Percentiles rank a stretch among this genome's conserved stretches.
Conservation (phyloP, 2,329 filamentous ascomycete species). For the Teratosphaeria destructans region DNA sequence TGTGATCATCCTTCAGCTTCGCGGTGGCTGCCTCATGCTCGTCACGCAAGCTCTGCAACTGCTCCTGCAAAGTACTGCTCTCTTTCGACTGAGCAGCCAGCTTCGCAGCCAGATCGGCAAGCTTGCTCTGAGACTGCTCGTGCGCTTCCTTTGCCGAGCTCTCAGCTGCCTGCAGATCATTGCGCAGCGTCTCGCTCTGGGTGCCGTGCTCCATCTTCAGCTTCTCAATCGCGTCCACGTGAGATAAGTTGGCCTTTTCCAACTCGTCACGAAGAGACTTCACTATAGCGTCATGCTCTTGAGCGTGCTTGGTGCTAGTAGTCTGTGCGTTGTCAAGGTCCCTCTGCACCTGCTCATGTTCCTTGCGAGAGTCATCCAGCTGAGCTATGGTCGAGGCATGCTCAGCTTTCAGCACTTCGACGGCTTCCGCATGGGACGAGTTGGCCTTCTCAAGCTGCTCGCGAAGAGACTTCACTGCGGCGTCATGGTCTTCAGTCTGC, state of each 20-base stretch:
- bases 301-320: not conserved
- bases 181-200: not conserved
- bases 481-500: not conserved
- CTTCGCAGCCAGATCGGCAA: constrained; percentile 18
- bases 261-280: not conserved
- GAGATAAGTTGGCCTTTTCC: not conserved
- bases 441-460: not conserved
- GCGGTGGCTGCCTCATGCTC: not conserved
- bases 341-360: not conserved
- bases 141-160: constrained; percentile 2
- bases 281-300: not conserved
- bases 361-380: not conserved
- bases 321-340: not conserved
- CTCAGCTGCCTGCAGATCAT: constrained; percentile 4
- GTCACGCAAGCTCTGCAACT: constrained; percentile 2
- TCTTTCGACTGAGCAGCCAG: constrained; percentile 10
- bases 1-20: not conserved
- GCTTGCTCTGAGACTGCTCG: constrained; percentile 13
- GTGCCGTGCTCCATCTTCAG: not conserved
- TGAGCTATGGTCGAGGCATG: not conserved
- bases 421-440: not conserved
- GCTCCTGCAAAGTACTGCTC: constrained; percentile 3
- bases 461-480: not conserved
- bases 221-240: not conserved
- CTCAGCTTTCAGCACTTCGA: not conserved